A percentile compares a stretch with the other conserved stretches of the same genome.
Evolutionary conservation across 2,329 filamentous ascomycete genomes (phyloP).

Genomic region (Diaporthe vexans): DNA sequence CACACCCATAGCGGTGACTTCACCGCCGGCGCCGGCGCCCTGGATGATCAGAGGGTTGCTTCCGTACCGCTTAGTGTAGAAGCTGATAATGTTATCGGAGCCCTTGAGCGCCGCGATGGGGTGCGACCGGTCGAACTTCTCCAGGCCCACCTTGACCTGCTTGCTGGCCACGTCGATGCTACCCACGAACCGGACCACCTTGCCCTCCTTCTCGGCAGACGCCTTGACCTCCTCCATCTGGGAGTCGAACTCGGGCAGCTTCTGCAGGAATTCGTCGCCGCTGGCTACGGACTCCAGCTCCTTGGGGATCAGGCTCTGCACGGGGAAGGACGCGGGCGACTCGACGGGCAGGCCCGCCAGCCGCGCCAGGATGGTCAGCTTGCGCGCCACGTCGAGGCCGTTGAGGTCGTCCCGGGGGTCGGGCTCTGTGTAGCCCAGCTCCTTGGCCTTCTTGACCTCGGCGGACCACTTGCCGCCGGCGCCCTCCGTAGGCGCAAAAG

Average conservation of each 20-base stretch:
- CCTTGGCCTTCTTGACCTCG: constrained; percentile 92
- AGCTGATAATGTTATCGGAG: constrained; percentile 98
- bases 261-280: constrained; percentile 88
- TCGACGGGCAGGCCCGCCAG: constrained; percentile 85
- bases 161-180: constrained; percentile 88
- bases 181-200: constrained; percentile 94
- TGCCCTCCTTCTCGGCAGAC: constrained; percentile 87
- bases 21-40: constrained; percentile 92
- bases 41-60: constrained; percentile 93
- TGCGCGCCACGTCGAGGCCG: constrained; percentile 91
- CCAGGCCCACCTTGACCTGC: constrained; percentile 90
- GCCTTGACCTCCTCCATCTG: constrained; percentile 91
- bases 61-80: constrained; percentile 96
- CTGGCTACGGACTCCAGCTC: constrained; percentile 83
- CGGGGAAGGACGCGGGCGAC: constrained; percentile 89
- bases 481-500: constrained; percentile 86
- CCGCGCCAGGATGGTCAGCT: constrained; percentile 93
- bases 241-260: constrained; percentile 85
- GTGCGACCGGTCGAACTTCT: constrained; percentile 89
- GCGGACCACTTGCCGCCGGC: constrained; percentile 87
- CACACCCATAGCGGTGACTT: constrained; percentile 98
- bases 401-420: constrained; percentile 90
- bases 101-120: constrained; percentile 96
- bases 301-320: constrained; percentile 92
- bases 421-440: constrained; percentile 91